Base-by-base conservation (phyloP, 306 rosid genomes). In the Cicer bijugum region DNA sequence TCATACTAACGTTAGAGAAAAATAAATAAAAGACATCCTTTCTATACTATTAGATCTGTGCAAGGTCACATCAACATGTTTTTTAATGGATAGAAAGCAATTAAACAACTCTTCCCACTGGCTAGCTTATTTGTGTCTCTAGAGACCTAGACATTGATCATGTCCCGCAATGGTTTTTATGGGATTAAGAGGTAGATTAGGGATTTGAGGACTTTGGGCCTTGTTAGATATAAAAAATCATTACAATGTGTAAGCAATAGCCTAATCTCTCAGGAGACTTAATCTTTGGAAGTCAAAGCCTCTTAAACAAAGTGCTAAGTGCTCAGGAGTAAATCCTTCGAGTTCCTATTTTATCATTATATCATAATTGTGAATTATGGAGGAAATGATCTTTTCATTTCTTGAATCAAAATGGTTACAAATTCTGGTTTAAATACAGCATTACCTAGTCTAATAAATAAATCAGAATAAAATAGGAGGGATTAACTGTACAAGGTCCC, bases 51-150 rank as follows among this genome's bases (percentile, higher is more conserved):
- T 16, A 71, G 6, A 42, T 62, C 39, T 28, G n/a, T 44, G 46
- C 57, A 44, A 42, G 19, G 63, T 12, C 51, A 61, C 19, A 9
- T 40, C 48, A 44, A 10, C 46, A 17, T n/a, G 40, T 2, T n/a
- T 69, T 70, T 60, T 19, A 33, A 60, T n/a, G 76, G 71, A 48
- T 48, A 42, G 28, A 64, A 70, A 9, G 20, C 55, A 60, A 59
- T 46, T 60, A 10, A 69, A 60, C 15, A 60, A 45, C 52, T 57
- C 39, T 35, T 16, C 69, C 10, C 33, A 47, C 38, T 35, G 28
- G 52, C 38, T 74, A 68, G 19, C 42, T 33, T 42, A 62, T 53
- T 62, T 42, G 56, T 33, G 37, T 40, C 17, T 71, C 39, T 61
- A 33, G 57, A 47, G 38, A 16, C 63, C 39, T 51, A 35, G 58